phyloP scores from a whole-genome alignment of 1,139 yeast species.

The Ogataea hybrid region DNA sequence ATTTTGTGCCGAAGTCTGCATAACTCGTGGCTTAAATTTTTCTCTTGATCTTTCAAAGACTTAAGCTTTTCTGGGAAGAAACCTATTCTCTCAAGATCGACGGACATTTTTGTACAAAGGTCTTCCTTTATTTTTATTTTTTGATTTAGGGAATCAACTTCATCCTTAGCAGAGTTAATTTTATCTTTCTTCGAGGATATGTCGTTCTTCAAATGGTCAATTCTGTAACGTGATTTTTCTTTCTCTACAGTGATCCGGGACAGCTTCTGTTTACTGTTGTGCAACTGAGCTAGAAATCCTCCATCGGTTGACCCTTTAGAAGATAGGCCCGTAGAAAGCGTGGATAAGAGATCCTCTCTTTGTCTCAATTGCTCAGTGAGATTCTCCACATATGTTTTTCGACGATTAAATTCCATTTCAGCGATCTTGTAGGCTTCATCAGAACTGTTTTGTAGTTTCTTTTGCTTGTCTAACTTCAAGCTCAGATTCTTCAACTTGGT shows the following conservation, averaged over 20 bases:
- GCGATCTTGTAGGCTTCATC: conserved; percentile 29
- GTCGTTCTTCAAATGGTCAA: conserved; percentile 55
- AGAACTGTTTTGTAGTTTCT: not conserved
- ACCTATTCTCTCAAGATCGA: conserved; percentile 52
- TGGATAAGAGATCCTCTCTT: conserved; percentile 78
- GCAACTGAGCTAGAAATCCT: conserved; percentile 76
- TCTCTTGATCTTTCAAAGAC: conserved; percentile 40
- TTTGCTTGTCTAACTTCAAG: conserved; percentile 10
- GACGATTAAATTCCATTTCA: conserved; percentile 39
- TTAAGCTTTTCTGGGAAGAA: conserved; percentile 51
- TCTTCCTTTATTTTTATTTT: not conserved
- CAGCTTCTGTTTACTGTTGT: conserved; percentile 58
- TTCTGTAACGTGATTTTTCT: conserved; percentile 60
- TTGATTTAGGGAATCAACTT: conserved; percentile 36
- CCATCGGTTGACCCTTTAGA: conserved; percentile 77
- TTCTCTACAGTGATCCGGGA: conserved; percentile 55
- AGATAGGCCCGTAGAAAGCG: conserved; percentile 88
- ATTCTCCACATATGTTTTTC: conserved; percentile 43
- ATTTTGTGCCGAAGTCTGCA: conserved; percentile 48
- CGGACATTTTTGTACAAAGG: conserved; percentile 38
- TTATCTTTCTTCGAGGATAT: conserved; percentile 51
- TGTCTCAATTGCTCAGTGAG: conserved; percentile 51
- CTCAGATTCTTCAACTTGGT: conserved; percentile 3
- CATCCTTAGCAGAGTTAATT: conserved; percentile 52
- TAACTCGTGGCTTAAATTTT: conserved; percentile 35